Percentiles rank a stretch among this genome's conserved stretches.
Conservation (phyloP, 2,329 filamentous ascomycete genomes). For the Venturia pyrina region DNA sequence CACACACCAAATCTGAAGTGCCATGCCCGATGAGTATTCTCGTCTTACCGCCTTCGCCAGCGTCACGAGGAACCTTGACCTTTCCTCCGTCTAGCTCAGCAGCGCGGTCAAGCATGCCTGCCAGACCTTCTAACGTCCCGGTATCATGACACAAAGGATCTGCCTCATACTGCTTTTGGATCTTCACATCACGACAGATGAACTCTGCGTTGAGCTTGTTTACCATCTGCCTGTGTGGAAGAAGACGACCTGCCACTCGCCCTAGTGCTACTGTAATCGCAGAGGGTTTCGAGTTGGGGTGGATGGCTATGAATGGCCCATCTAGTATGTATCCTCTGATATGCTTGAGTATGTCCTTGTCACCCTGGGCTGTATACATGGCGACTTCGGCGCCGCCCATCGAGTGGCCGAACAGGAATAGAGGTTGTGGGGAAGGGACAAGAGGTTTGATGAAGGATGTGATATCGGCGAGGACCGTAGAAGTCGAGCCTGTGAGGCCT, state of each 20-base stretch:
- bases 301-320: constrained; percentile 68
- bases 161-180: constrained; percentile 48
- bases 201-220: constrained; percentile 54
- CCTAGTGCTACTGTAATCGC: constrained; percentile 55
- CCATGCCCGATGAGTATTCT: constrained; percentile 68
- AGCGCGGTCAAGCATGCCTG: constrained; percentile 67
- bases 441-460: constrained; percentile 60
- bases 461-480: constrained; percentile 65
- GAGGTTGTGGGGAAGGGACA: constrained; percentile 49
- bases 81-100: constrained; percentile 47
- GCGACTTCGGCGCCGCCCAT: constrained; percentile 81
- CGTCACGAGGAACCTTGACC: constrained; percentile 32
- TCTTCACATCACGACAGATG: constrained; percentile 56
- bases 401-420: constrained; percentile 83
- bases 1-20: constrained; percentile 60
- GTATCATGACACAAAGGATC: constrained; percentile 72
- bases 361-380: constrained; percentile 42
- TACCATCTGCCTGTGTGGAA: constrained; percentile 58
- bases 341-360: constrained; percentile 42
- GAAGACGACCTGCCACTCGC: constrained; percentile 53
- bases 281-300: constrained; percentile 54
- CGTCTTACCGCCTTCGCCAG: constrained; percentile 44
- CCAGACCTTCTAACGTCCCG: constrained; percentile 73
- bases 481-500: constrained; percentile 66
- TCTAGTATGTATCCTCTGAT: constrained; percentile 68